These are phyloP conservation scores for Ceratocystis albifundus DNA, from an alignment of 2,329 filamentous ascomycete species.

Conservation along the genomic window DNA sequence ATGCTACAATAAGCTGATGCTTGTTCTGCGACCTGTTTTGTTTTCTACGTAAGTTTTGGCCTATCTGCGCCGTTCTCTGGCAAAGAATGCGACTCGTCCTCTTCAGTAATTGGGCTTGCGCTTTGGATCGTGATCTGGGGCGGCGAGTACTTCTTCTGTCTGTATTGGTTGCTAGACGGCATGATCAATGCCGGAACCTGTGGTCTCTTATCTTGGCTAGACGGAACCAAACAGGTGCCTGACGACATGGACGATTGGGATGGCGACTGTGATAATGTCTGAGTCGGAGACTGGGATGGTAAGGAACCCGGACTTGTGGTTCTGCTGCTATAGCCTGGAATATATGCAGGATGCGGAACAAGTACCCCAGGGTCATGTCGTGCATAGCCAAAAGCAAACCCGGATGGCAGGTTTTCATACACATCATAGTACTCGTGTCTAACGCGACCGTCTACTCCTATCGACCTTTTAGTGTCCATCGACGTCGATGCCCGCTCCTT, in stretches of 20 bases:
- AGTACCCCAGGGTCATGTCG: neutral
- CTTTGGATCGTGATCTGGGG: conserved; percentile 28
- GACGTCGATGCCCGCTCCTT: conserved; percentile 16
- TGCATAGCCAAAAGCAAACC: neutral
- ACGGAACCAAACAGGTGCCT: conserved; percentile 18
- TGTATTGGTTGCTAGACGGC: conserved; percentile 33
- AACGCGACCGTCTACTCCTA: neutral
- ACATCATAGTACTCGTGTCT: neutral
- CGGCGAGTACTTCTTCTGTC: conserved; percentile 34
- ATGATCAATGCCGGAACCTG: conserved; percentile 31
- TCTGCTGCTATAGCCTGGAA: conserved; percentile 31
- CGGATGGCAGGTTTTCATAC: neutral
- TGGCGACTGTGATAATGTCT: neutral
- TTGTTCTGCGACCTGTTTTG: neutral
- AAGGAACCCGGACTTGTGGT: conserved; percentile 21
- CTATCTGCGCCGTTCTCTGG: neutral
- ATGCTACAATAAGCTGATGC: neutral
- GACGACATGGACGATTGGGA: conserved; percentile 3
- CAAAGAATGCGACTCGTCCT: conserved; percentile 23
- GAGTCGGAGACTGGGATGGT: conserved; percentile 23
- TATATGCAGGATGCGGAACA: conserved; percentile 41
- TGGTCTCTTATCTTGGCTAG: conserved; percentile 18
- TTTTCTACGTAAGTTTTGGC: neutral
- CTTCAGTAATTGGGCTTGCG: conserved; percentile 28
- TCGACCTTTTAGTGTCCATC: neutral